These are phyloP conservation scores for Cucurbita pepo DNA, from an alignment of 306 rosid species.

Conservation along the genomic window DNA sequence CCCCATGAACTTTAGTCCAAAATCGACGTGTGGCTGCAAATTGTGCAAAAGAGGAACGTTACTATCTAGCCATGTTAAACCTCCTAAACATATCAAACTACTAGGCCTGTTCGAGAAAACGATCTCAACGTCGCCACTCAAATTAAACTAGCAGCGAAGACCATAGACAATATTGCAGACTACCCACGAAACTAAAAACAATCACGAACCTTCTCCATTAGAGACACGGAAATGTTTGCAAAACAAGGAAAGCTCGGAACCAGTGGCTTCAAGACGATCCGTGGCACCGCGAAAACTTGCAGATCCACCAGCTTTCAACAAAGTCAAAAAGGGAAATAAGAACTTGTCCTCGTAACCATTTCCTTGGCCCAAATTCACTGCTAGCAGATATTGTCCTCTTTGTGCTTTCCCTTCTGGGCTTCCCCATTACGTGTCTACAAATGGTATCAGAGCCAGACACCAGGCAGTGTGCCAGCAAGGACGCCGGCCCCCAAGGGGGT, in stretches of 20 bases:
- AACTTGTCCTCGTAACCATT: slow-evolving; percentile 12
- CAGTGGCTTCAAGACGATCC: slow-evolving; percentile 64
- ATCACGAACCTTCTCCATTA: slow-evolving; percentile 75
- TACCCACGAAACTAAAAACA: background rate
- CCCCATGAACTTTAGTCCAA: slow-evolving; percentile 61
- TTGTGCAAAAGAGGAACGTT: too few species aligned
- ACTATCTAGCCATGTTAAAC: too few species aligned
- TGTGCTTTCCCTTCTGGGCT: too few species aligned
- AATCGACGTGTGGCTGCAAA: slow-evolving; percentile 80
- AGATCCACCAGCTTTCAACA: slow-evolving; percentile 61
- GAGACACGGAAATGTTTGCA: slow-evolving; percentile 53
- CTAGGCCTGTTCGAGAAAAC: background rate
- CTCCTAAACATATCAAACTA: too few species aligned
- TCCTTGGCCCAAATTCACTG: too few species aligned
- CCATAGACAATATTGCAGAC: background rate
- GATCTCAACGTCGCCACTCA: background rate
- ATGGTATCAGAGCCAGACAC: too few species aligned
- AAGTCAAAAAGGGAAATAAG: background rate
- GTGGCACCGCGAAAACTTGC: slow-evolving; percentile 45
- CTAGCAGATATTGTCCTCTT: too few species aligned
- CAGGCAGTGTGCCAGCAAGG: too few species aligned
- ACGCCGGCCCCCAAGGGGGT: too few species aligned
- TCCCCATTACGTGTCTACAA: too few species aligned
- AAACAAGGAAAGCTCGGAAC: slow-evolving; percentile 90
- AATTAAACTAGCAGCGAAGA: background rate